phyloP scores from a whole-genome alignment of 768 basidiomycete species.

The Lactarius sanguifluus region DNA sequence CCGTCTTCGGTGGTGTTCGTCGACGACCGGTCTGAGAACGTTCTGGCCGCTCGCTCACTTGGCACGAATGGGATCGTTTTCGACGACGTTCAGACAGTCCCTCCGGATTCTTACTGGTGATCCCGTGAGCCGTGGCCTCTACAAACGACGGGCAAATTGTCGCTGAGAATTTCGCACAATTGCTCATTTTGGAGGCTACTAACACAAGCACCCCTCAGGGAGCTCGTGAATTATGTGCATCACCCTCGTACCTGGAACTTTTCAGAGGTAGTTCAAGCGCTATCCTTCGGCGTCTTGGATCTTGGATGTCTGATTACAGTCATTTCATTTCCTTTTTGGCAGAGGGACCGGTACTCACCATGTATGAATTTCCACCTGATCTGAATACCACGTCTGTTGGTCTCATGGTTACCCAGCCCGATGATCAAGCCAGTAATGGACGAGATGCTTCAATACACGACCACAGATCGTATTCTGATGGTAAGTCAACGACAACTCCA shows the following conservation, averaged over 20 bases:
- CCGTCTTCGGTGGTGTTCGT: conserved; percentile 53
- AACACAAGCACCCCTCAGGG: conserved; percentile 40
- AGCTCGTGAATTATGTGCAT: conserved; percentile 42
- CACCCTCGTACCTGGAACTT: conserved; percentile 54
- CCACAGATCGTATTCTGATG: conserved; percentile 48
- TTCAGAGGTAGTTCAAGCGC: conserved; percentile 45
- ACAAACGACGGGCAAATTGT: conserved; percentile 44
- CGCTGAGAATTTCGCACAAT: conserved; percentile 57
- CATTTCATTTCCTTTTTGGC: conserved; percentile 34
- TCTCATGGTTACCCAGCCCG: conserved; percentile 42
- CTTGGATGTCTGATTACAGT: not conserved
- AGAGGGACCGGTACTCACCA: conserved; percentile 41
- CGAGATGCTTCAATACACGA: conserved; percentile 53
- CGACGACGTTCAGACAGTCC: conserved; percentile 40
- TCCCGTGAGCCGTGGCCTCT: conserved; percentile 44
- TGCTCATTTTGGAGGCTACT: conserved; percentile 56
- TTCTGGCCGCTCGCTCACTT: conserved; percentile 55
- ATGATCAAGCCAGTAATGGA: conserved; percentile 50
- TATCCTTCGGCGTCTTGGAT: conserved; percentile 40
- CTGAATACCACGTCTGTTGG: conserved; percentile 51
- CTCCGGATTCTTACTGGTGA: conserved; percentile 50
- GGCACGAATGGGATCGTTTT: conserved; percentile 57
- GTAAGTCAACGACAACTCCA: conserved; percentile 22
- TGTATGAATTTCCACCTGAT: conserved; percentile 52
- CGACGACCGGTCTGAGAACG: conserved; percentile 61